phyloP scores from a whole-genome alignment of 352 stramenopile genomes.

The Globisporangium parvum region DNA sequence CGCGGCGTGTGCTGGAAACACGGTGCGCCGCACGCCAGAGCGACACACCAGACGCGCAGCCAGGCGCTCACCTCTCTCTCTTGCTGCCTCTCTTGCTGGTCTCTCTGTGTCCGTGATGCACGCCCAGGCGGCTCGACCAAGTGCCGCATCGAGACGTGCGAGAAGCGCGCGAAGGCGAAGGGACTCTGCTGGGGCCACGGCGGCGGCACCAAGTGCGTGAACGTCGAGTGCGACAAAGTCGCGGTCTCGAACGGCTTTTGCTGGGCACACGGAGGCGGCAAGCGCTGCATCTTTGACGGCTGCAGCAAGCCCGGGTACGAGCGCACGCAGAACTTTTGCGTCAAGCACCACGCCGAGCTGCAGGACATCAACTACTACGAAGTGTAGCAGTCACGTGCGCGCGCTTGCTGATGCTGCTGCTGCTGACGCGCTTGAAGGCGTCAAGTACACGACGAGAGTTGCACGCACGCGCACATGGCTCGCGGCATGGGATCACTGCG shows the following conservation, averaged over 20 bases:
- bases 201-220: conserved; percentile 12
- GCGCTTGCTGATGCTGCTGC: no score
- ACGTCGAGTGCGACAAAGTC: conserved; percentile 13
- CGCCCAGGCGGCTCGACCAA: conserved; percentile 12
- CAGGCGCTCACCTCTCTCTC: background rate
- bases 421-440: no score
- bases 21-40: conserved; percentile 9
- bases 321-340: conserved; percentile 25
- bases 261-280: conserved; percentile 30
- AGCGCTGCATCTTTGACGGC: conserved; percentile 26
- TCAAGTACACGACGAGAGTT: background rate
- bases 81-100: no score
- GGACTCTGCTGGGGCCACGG: conserved; percentile 19
- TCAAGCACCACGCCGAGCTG: conserved; percentile 20
- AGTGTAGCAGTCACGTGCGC: conserved; percentile 9
- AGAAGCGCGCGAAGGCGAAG: conserved; percentile 17
- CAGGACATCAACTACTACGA: conserved; percentile 24
- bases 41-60: no score
- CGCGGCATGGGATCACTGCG: no score
- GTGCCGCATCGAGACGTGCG: conserved; percentile 13
- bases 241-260: conserved; percentile 23
- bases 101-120: background rate
- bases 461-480: no score
- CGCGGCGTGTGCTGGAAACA: conserved; percentile 46
- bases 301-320: conserved; percentile 30